A percentile compares a stretch with the other conserved stretches of the same genome.
These are phyloP conservation scores for Penicillium sp. DNA, from an alignment of 2,329 filamentous ascomycete genomes.

Conservation along the genomic window DNA sequence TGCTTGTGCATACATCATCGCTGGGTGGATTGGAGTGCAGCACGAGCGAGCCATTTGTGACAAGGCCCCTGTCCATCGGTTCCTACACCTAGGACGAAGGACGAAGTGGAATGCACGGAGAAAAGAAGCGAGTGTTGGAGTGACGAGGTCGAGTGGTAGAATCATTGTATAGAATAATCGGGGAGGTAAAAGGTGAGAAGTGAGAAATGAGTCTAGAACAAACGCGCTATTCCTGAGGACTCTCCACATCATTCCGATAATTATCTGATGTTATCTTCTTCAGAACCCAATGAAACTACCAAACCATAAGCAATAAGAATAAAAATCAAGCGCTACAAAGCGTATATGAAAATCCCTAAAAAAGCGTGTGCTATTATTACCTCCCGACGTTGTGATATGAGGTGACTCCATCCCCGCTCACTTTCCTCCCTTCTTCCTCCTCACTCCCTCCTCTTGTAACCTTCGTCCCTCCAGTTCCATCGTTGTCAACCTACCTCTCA, in stretches of 20 bases:
- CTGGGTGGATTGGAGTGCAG: conserved; percentile 20
- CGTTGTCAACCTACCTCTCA: background rate
- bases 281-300: background rate
- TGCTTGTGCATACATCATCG: conserved; percentile 19
- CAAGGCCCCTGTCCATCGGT: conserved; percentile 19
- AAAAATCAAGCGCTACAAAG: background rate
- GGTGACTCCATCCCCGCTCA: conserved; percentile 26
- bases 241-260: background rate
- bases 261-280: too few species aligned
- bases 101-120: conserved; percentile 26
- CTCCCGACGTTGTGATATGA: conserved; percentile 18
- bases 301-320: background rate
- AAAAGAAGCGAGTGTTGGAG: background rate
- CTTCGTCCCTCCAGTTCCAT: conserved; percentile 5
- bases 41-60: conserved; percentile 19
- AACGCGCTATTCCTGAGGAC: background rate
- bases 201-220: background rate
- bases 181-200: background rate
- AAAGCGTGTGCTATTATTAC: conserved; percentile 5
- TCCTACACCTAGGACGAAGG: conserved; percentile 10
- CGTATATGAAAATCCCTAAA: background rate
- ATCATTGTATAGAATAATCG: background rate
- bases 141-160: background rate
- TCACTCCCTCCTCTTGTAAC: conserved; percentile 9
- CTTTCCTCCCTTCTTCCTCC: conserved; percentile 8